Evolutionary conservation across 2,329 filamentous ascomycete genomes (phyloP), one percentile per base, ranked within the genome.

Genomic region (Colletotrichum sp.): DNA sequence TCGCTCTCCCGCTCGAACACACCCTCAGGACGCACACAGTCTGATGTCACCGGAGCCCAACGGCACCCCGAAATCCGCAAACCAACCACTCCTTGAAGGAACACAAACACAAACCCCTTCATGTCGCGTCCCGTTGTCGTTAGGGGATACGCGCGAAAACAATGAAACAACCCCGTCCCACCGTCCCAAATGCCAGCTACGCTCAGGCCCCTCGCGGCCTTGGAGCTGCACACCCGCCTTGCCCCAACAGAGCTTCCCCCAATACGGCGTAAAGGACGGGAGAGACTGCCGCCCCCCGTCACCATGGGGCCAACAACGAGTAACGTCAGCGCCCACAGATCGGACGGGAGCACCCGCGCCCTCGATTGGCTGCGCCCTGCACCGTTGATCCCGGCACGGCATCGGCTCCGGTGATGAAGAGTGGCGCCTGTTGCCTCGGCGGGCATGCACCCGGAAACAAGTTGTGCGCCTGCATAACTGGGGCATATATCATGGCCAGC

Each of bases 171-270:
- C 12, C 25, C 30, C 57, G 55, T 68, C 57, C 63, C 69, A 28
- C 63, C 72, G 48, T 75, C 60, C 39, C 67, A 72, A 61, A 67
- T 75, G 73, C 73, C 34, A 60, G 28, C 34, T 12, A 67, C 72
- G 68, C 72, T 72, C 61, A 72, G 61, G 70, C 69, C 72, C 36
- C 30, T 48, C 16, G 61, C 16, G 61, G 44, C 19, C 16, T 61
- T 32, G 30, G 19, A 48, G n/a, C 59, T 2, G 28, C 30, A 13
- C 34, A n/a, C 27, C 30, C 28, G 57, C 27, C 57, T 25, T 34
- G 22, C 12, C 65, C 65, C 30, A 39, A 68, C 55, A 44, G 15
- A 30, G 15, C 32, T 19, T 48, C 44, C 1, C 44, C 44, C 44
- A 13, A 48, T 48, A 48, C 44, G 44, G n/a, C 44, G 44, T 22